A percentile compares a stretch with the other conserved stretches of the same genome.
These are phyloP conservation scores for Pisolithus thermaeus DNA, from an alignment of 1,284 basidiomycete genomes.

Conservation along the genomic window DNA sequence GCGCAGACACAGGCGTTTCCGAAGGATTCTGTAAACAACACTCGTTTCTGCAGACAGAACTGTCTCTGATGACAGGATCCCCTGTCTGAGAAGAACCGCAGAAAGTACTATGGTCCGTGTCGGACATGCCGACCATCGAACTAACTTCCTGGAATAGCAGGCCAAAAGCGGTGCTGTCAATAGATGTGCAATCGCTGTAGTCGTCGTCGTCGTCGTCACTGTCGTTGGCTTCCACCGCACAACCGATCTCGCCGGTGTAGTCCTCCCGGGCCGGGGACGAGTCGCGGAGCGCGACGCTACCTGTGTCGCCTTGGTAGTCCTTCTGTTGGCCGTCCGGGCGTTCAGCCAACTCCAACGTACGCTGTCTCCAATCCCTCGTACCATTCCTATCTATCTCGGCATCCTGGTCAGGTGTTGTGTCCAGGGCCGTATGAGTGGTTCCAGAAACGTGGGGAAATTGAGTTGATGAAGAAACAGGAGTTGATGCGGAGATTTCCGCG, in stretches of 20 bases:
- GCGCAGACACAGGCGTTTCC: neutral
- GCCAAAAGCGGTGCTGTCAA: constrained; percentile 19
- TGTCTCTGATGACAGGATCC: neutral
- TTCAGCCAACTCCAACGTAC: neutral
- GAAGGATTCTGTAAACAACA: neutral
- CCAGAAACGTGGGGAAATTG: constrained; percentile 1
- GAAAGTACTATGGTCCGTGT: constrained; percentile 10
- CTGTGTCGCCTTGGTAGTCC: constrained; percentile 1
- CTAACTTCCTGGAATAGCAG: constrained; percentile 29
- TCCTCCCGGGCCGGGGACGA: neutral
- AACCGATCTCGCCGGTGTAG: constrained; percentile 8
- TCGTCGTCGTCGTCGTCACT: constrained; percentile 2
- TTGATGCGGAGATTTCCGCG: neutral
- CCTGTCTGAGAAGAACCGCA: constrained; percentile 1
- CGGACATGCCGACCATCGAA: constrained; percentile 26
- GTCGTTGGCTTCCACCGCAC: constrained; percentile 11
- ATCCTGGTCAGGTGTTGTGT: constrained; percentile 7
- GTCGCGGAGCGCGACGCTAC: constrained; percentile 7
- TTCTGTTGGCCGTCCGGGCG: neutral
- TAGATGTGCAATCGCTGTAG: neutral
- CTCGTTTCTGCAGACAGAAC: neutral
- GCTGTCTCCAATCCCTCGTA: constrained; percentile 9
- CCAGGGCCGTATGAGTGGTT: neutral
- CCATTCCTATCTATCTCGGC: constrained; percentile 9
- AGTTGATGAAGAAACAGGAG: neutral